phyloP scores from a whole-genome alignment of 1,284 basidiomycete species.

The Anthracocystis setariae region DNA sequence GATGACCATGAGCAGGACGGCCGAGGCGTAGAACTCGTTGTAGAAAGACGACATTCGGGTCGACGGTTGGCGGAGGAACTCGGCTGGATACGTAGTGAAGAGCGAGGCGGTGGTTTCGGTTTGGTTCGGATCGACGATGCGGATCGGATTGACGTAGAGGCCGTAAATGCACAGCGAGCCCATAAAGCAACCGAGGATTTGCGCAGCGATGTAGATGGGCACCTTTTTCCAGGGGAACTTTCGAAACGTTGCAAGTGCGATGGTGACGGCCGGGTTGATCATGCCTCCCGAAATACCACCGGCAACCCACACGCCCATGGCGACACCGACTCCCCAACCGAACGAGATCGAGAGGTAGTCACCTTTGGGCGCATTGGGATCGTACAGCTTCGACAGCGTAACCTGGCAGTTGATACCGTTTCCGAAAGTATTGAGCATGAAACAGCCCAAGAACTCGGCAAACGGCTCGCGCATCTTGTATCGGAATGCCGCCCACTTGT shows the following conservation, averaged over 20 bases:
- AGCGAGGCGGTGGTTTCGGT: conserved; percentile 73
- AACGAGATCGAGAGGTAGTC: conserved; percentile 57
- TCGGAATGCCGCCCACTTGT: conserved; percentile 51
- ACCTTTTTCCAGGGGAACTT: conserved; percentile 84
- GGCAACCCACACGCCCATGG: conserved; percentile 58
- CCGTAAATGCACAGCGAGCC: conserved; percentile 79
- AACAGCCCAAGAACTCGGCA: conserved; percentile 58
- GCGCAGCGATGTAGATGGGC: conserved; percentile 77
- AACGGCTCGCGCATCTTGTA: conserved; percentile 58
- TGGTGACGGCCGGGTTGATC: conserved; percentile 69
- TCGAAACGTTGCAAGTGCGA: conserved; percentile 77
- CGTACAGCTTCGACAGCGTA: conserved; percentile 42
- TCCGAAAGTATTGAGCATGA: conserved; percentile 60
- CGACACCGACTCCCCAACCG: conserved; percentile 62
- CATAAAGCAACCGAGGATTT: conserved; percentile 77
- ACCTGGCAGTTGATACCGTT: conserved; percentile 63
- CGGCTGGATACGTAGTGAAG: conserved; percentile 75
- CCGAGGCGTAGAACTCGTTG: conserved; percentile 57
- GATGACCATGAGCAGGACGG: conserved; percentile 58
- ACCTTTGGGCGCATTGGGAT: conserved; percentile 40
- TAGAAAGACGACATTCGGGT: conserved; percentile 48
- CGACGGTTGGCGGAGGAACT: conserved; percentile 44
- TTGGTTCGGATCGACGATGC: conserved; percentile 52
- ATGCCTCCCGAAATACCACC: conserved; percentile 61
- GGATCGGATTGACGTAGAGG: conserved; percentile 81